Conservation (phyloP, 192 early-diverging fungal species). For the Umbelopsis sp. region DNA sequence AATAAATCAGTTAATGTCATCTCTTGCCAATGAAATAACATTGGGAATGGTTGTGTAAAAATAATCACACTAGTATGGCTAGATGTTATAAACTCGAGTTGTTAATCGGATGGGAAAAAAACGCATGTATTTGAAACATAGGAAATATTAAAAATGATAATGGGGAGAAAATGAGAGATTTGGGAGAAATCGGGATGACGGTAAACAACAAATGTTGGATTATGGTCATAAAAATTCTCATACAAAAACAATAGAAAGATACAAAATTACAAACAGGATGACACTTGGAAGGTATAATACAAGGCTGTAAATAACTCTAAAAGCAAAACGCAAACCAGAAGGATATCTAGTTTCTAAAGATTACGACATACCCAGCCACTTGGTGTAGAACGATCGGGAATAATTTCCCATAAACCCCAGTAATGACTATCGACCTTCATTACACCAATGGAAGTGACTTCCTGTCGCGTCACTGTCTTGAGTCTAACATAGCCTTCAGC, state of each 20-base stretch:
- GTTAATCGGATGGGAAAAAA: too few species aligned
- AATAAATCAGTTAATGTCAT: background rate
- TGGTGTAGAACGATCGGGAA: slow-evolving; percentile 2
- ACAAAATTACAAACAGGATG: background rate
- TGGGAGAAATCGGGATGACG: background rate
- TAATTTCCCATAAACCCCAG: slow-evolving; percentile 67
- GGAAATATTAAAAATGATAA: too few species aligned
- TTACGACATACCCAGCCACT: slow-evolving; percentile 23
- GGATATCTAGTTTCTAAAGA: background rate
- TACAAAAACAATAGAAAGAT: background rate
- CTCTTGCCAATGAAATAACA: too few species aligned
- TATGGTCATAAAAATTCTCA: background rate
- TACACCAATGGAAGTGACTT: slow-evolving; percentile 61
- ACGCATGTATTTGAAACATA: too few species aligned
- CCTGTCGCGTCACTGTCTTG: slow-evolving; percentile 50
- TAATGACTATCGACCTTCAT: slow-evolving; percentile 72
- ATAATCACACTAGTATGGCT: too few species aligned
- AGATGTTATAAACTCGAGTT: too few species aligned
- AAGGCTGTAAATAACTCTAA: background rate
- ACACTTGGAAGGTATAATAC: background rate
- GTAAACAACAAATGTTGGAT: background rate
- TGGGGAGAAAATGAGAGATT: too few species aligned
- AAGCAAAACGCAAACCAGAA: background rate
- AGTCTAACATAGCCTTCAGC: slow-evolving; percentile 50
- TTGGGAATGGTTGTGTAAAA: too few species aligned